Percentiles rank a stretch among this genome's conserved stretches.
Evolutionary conservation across 1,284 basidiomycete genomes (phyloP).

Genomic region (Macrocystidia cucumis): DNA sequence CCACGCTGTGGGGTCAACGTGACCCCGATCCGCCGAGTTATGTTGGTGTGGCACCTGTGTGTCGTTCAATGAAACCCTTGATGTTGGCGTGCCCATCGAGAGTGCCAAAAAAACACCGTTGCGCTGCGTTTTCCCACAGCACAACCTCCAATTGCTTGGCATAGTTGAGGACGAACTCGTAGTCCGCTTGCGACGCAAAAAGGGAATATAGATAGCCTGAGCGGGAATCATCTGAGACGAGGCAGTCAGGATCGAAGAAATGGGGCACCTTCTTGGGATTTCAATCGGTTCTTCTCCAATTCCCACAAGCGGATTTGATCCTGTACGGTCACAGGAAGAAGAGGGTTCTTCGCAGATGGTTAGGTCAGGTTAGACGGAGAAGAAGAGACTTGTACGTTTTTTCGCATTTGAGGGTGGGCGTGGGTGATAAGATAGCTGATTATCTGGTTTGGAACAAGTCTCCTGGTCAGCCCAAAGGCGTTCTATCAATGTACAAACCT

Average conservation of each 20-base stretch:
- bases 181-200: conserved; percentile 83
- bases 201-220: conserved; percentile 84
- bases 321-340: conserved; percentile 92
- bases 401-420: conserved; percentile 97
- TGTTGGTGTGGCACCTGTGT: conserved; percentile 27
- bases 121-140: conserved; percentile 65
- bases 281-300: conserved; percentile 88
- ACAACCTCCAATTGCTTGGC: conserved; percentile 79
- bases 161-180: conserved; percentile 81
- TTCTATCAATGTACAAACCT: no score
- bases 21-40: conserved; percentile 5
- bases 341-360: conserved; percentile 56
- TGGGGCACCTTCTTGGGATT: conserved; percentile 71
- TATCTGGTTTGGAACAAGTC: conserved; percentile 48
- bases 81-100: conserved; percentile 76
- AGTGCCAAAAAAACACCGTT: conserved; percentile 80
- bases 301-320: conserved; percentile 99
- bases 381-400: conserved; percentile 54
- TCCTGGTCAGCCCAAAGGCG: conserved; percentile 9
- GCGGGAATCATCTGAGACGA: conserved; percentile 6
- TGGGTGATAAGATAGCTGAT: conserved; percentile 93
- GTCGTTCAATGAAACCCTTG: conserved; percentile 71
- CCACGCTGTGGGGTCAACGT: no score
- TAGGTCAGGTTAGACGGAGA: conserved; percentile 7
- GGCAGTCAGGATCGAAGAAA: conserved; percentile 12